These are phyloP conservation scores for Phoma sp. DNA, from an alignment of 2,329 filamentous ascomycete genomes.

Conservation along the genomic window DNA sequence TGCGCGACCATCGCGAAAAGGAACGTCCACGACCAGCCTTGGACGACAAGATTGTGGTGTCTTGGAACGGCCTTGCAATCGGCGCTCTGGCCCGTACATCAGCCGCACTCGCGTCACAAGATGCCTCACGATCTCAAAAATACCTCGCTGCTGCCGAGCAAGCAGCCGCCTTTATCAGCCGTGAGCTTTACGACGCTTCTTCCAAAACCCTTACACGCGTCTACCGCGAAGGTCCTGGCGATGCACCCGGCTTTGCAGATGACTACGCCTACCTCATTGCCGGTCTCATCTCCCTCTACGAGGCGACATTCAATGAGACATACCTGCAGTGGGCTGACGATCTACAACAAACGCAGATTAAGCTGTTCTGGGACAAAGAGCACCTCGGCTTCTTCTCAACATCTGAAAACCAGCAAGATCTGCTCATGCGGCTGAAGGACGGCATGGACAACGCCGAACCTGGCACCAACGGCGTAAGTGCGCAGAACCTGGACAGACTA, in stretches of 20 bases:
- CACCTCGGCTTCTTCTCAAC: conserved; percentile 75
- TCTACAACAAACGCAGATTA: conserved; percentile 78
- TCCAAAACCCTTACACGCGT: conserved; percentile 73
- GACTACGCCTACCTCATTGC: conserved; percentile 91
- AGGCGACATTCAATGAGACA: conserved; percentile 76
- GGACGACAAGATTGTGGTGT: conserved; percentile 86
- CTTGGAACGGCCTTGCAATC: conserved; percentile 89
- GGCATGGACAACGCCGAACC: conserved; percentile 94
- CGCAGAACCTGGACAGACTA: conserved; percentile 84
- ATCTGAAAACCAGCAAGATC: conserved; percentile 65
- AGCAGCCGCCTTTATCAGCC: conserved; percentile 74
- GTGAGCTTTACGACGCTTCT: conserved; percentile 72
- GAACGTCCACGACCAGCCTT: conserved; percentile 78
- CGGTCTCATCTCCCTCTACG: conserved; percentile 83
- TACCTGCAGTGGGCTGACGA: conserved; percentile 82
- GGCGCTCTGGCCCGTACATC: conserved; percentile 78
- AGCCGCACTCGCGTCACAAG: conserved; percentile 68
- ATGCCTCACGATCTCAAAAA: conserved; percentile 61
- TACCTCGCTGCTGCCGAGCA: conserved; percentile 72
- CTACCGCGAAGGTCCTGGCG: conserved; percentile 71
- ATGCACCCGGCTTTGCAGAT: conserved; percentile 80
- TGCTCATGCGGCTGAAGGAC: conserved; percentile 87
- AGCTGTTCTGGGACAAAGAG: conserved; percentile 75
- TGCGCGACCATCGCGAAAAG: conserved; percentile 73
- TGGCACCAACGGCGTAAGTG: conserved; percentile 86